Base-by-base conservation (phyloP, 2,329 filamentous ascomycete genomes). In the Pezicula neosporulosa region DNA sequence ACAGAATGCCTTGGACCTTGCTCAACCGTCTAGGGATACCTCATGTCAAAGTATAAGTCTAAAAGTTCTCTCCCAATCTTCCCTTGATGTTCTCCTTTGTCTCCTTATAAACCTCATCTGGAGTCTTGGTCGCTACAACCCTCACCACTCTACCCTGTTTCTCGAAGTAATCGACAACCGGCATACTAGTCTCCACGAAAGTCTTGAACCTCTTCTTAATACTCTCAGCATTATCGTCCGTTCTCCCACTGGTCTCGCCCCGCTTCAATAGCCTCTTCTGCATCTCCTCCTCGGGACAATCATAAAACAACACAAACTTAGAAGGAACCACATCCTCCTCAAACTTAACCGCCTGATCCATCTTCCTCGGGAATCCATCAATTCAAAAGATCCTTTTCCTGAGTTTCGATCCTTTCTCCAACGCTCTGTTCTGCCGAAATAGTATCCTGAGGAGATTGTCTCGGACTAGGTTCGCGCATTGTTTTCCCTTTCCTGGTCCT, bases 101-200 rank as follows among this genome's bases (percentile, higher is more conserved):
- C 48, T 71, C 74, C 58, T 67, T 66, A 63, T 80, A 83, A 45
- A 86, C 83, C 63, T 66, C 78, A 27, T 89, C 84, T 2, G 89
- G 85, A 7, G 72, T 63, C 41, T 82, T 79, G 24, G 84, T 86
- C 28, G 92, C 90, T 62, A 86, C 77, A 42, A 97, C 80, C 74
- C 85, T 89, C 68, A 96, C 82, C 15, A 97, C 90, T 67, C 86
- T 85, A 62, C 82, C 84, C 72, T 92, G 77, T 63, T 77, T 77
- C 65, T 87, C 85, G 69, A 88, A 97, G 68, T 90, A 83, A 61
- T 96, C 81, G 49, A 99, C 90, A 44, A 97, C 94, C 24, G 94
- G 94, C 93, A 97, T 97, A 73, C 90, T 96, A 2, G 91, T 96
- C 72, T 97, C 91, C 63, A 95, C 77, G 67, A 97, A 99, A 4